These are phyloP conservation scores for Thymus mandschuricus DNA, from an alignment of 257 asterid species.

Conservation along the genomic window DNA sequence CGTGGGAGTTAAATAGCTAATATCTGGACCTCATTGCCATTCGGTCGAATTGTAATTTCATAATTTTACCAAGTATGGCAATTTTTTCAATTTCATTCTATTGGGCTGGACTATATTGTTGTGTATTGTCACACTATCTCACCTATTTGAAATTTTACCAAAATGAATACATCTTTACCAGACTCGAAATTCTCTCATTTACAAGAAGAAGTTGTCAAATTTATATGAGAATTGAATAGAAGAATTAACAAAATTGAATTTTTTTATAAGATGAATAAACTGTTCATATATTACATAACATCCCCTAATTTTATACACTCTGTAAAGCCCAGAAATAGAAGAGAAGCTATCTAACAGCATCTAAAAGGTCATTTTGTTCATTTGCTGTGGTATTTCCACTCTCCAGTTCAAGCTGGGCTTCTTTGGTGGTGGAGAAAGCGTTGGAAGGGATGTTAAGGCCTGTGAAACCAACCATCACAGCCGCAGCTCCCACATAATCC, in stretches of 20 bases:
- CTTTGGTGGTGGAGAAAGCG: conserved; percentile 43
- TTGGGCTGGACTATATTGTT: background rate
- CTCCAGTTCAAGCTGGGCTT: conserved; percentile 54
- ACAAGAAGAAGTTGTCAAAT: too few species aligned
- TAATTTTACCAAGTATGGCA: conserved; percentile 9
- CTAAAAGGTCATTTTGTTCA: conserved; percentile 31
- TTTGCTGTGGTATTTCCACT: conserved; percentile 36
- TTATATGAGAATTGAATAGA: background rate
- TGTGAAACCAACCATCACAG: conserved; percentile 78
- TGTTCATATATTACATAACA: background rate
- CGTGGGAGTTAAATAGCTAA: background rate
- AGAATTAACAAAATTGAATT: conserved; percentile 3
- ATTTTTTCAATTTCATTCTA: background rate
- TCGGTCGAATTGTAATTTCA: conserved; percentile 4
- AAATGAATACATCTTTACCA: too few species aligned
- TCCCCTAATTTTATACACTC: conserved; percentile 11
- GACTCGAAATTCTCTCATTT: too few species aligned
- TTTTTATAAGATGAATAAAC: background rate
- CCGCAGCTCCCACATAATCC: conserved; percentile 81
- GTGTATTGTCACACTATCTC: background rate
- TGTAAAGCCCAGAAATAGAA: background rate
- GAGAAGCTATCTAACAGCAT: background rate
- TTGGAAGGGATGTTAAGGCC: conserved; percentile 78
- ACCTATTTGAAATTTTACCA: background rate
- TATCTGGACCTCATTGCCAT: background rate